Base-by-base conservation (phyloP, 768 basidiomycete genomes). In the Tylopilus sp. region DNA sequence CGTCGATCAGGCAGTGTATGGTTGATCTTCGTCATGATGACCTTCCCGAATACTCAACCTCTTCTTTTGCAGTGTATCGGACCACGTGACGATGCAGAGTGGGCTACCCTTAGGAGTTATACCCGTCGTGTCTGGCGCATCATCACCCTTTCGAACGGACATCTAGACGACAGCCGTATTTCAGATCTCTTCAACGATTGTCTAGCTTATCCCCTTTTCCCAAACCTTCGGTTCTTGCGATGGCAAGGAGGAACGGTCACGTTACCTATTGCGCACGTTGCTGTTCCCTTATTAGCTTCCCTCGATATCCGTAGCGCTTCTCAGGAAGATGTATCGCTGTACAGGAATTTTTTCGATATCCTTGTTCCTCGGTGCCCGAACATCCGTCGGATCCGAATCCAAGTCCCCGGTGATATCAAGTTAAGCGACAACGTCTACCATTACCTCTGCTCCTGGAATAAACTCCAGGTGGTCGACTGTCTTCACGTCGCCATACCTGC, bases 41-140 rank as follows among this genome's bases (percentile, higher is more conserved):
- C n/a, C 6, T 43, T 11, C 10, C 22, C 4, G 19, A 21, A 47
- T 16, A n/a, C 2, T 48, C 22, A 30, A 17, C 9, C 21, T 24
- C 22, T 24, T 21, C n/a, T 13, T 28, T 22, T 1, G 6, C 14
- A 48, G 36, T 10, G 8, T 19, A 22, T 3, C 1, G 19, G 26
- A 30, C 40, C 11, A 13, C 21, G 13, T 14, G 13, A 17, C 44
- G 33, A 28, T 10, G 56, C 25, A 2, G 56, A 59, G 31, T 53
- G 56, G 47, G 26, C 33, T 22, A 43, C 17, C 12, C 48, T 59
- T 37, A 43, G 25, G 17, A 26, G 48, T 30, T 59, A 53, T n/a
- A 33, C 40, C 6, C 43, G 34, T 44, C 45, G 51, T 28, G 3
- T 54, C 34, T 37, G 50, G 31, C 16, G 22, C 45, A 45, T 59